Conservation (phyloP, 805 yeast genomes). For the Sugiyamaella floridensis region DNA sequence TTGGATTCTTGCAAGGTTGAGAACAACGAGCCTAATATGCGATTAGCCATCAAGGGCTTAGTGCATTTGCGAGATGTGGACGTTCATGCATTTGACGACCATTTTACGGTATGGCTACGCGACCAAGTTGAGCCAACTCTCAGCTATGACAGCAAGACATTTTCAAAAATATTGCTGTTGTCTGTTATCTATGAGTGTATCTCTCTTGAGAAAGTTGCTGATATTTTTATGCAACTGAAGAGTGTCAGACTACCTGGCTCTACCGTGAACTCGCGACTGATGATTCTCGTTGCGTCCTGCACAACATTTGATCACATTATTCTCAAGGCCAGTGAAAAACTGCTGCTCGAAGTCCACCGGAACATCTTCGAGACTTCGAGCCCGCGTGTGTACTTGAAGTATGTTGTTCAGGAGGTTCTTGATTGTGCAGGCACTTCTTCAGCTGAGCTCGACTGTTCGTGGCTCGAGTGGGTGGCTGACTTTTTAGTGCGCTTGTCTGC, state of each 20-base stretch:
- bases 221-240: constrained; percentile 26
- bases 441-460: neutral
- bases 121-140: constrained; percentile 26
- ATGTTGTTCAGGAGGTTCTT: constrained; percentile 11
- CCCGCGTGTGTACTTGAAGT: constrained; percentile 12
- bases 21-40: constrained; percentile 8
- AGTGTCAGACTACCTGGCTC: constrained; percentile 23
- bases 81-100: constrained; percentile 15
- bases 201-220: constrained; percentile 30
- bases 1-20: constrained; percentile 11
- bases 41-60: constrained; percentile 13
- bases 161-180: constrained; percentile 34
- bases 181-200: constrained; percentile 36
- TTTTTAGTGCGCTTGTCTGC: constrained; percentile 11
- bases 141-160: constrained; percentile 30
- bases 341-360: constrained; percentile 20
- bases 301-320: constrained; percentile 2
- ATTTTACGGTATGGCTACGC: constrained; percentile 22
- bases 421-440: neutral
- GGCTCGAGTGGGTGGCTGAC: constrained; percentile 5
- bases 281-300: constrained; percentile 18
- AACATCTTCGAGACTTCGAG: constrained; percentile 11
- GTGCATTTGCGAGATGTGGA: constrained; percentile 22
- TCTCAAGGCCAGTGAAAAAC: constrained; percentile 15
- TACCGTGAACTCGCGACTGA: constrained; percentile 18